phyloP scores from a whole-genome alignment of 208 protist genomes.

The Leishmania aethiopica region DNA sequence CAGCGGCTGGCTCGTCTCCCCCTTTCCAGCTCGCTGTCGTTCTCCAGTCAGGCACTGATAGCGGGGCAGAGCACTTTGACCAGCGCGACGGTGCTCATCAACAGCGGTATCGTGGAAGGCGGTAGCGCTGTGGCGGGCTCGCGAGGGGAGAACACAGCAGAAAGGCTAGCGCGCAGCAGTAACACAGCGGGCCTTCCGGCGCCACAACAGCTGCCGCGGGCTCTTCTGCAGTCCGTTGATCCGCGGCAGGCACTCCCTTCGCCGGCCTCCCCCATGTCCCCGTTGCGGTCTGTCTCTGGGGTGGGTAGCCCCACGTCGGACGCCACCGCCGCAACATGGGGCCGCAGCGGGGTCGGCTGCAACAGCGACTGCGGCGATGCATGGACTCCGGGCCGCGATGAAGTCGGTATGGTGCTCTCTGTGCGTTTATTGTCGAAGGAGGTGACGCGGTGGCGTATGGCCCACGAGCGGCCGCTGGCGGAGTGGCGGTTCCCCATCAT shows the following conservation, averaged over 20 bases:
- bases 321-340: slow-evolving; percentile 7
- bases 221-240: not conserved
- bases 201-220: not conserved
- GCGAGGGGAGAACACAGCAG: not conserved
- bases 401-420: slow-evolving; percentile 43
- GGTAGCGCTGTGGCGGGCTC: not conserved
- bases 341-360: not conserved
- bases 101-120: not conserved
- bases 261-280: slow-evolving; percentile 15
- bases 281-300: slow-evolving; percentile 7
- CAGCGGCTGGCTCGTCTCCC: slow-evolving; percentile 16
- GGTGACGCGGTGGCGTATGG: slow-evolving; percentile 32
- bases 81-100: not conserved
- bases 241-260: not conserved
- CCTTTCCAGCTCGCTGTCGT: not conserved
- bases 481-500: slow-evolving; percentile 48
- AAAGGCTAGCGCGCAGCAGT: not conserved
- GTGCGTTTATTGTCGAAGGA: slow-evolving; percentile 34
- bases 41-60: not conserved
- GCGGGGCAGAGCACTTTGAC: slow-evolving; percentile 3
- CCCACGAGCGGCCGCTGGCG: slow-evolving; percentile 36
- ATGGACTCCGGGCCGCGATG: slow-evolving; percentile 15
- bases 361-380: slow-evolving; percentile 2
- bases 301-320: slow-evolving; percentile 24
- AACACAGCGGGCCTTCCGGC: not conserved